A percentile compares a stretch with the other conserved stretches of the same genome.
phyloP scores from a whole-genome alignment of 352 stramenopile genomes.

The Globisporangium cylindrosporum region DNA sequence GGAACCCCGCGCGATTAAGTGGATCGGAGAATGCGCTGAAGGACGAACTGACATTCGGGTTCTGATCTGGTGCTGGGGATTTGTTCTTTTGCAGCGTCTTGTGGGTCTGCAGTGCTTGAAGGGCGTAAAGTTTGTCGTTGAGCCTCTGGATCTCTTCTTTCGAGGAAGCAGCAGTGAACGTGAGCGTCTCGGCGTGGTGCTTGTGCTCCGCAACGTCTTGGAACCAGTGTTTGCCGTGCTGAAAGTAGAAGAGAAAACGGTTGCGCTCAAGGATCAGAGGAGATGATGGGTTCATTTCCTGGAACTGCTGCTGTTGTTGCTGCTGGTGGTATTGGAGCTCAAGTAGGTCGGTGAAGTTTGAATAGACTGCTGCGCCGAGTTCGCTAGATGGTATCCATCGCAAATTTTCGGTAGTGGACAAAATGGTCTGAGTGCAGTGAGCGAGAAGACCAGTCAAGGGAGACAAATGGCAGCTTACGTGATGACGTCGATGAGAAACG shows the following conservation, averaged over 20 bases:
- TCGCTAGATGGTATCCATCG: constrained; percentile 16
- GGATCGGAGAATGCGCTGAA: constrained; percentile 5
- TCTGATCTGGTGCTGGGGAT: not conserved
- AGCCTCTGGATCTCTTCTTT: constrained; percentile 41
- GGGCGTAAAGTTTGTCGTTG: constrained; percentile 40
- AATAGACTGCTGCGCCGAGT: constrained; percentile 35
- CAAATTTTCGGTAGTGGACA: not conserved
- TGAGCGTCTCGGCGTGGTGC: constrained; percentile 19
- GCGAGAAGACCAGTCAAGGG: not conserved
- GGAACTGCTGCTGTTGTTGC: not conserved
- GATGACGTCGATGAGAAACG: constrained; percentile 43
- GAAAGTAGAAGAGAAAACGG: constrained; percentile 42
- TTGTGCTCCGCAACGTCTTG: constrained; percentile 32
- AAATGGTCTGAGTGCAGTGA: too few species aligned
- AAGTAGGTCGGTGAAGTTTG: constrained; percentile 33
- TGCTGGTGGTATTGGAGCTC: constrained; percentile 13
- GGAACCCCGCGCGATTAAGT: not conserved
- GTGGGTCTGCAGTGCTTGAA: constrained; percentile 22
- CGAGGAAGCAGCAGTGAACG: constrained; percentile 16
- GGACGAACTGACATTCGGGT: not conserved
- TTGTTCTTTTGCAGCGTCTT: constrained; percentile 22
- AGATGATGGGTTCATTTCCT: not conserved
- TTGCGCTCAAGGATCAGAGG: constrained; percentile 7
- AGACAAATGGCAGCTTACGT: constrained; percentile 7
- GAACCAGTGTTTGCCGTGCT: constrained; percentile 49